These are phyloP conservation scores for Glycyrrhiza uralensis DNA, from an alignment of 306 rosid species.

Conservation along the genomic window DNA sequence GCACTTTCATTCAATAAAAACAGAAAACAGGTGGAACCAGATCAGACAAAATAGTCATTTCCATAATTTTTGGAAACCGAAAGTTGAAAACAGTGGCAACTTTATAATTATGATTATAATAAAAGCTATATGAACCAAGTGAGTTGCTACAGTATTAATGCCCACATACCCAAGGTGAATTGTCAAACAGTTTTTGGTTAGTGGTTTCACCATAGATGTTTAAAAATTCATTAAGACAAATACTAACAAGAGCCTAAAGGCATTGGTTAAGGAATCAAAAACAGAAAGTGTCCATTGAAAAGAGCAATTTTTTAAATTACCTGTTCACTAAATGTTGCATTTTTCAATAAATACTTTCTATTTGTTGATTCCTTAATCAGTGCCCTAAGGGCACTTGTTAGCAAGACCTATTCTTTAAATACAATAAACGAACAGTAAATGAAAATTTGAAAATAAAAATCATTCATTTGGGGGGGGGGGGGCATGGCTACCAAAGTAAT, in stretches of 20 bases:
- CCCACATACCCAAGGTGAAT: background rate
- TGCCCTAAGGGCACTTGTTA: background rate
- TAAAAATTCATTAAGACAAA: background rate
- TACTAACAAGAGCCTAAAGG: background rate
- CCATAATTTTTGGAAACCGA: background rate
- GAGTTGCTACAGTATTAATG: background rate
- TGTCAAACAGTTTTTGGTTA: background rate
- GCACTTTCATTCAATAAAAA: background rate
- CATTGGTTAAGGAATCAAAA: background rate
- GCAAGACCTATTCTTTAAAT: background rate
- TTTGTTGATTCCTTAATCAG: background rate
- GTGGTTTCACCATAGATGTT: background rate
- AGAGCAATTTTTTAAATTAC: background rate
- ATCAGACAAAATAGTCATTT: background rate
- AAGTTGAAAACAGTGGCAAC: conserved; percentile 6
- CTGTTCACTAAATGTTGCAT: background rate
- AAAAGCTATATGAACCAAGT: background rate
- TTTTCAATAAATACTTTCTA: background rate
- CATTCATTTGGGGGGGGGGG: too few species aligned
- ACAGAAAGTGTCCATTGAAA: background rate
- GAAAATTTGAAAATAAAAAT: too few species aligned
- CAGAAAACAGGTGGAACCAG: background rate
- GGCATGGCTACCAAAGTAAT: background rate
- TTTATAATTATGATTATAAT: background rate
- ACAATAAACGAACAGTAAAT: too few species aligned